Evolutionary conservation across 2,329 filamentous ascomycete genomes (phyloP), one percentile per base, ranked within the genome.

Genomic region (Xylariaceae sp.): DNA sequence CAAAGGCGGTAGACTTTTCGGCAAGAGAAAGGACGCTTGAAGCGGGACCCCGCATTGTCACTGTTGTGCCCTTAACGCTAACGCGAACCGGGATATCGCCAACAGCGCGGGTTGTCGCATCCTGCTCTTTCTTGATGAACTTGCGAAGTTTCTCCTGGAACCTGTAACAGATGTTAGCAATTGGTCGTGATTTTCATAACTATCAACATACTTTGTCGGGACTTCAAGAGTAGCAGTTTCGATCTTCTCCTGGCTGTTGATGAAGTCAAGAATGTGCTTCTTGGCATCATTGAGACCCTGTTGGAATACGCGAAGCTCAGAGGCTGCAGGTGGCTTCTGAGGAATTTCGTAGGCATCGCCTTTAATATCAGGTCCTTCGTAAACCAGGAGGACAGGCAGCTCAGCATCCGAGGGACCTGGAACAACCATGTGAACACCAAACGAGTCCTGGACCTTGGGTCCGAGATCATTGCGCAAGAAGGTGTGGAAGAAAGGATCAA

Each of bases 401-500:
- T 81, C 78, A 13, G 80, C 72, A 53, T 89, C 85, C 0, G 78
- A 72, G 8, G 82, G 74, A 17, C 88, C 84, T 0, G 89, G 89
- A 39, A 92, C 80, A 17, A 92, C 83, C 34, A 92, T 70, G 64
- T 88, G 86, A 10, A 93, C 89, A 63, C 89, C 88, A 65, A 83
- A 87, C 37, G 88, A 81, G 59, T 86, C 78, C 68, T 87, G 84
- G 53, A 93, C 79, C 57, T 80, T 80, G 3, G 82, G 81, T 37
- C 81, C 82, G 49, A 89, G 80, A 44, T 87, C 82, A 60, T 82
- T 84, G 59, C 82, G 82, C 52, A 93, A 77, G 70, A 90, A 87
- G 57, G 85, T 80, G 71, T 93, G 86, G 77, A 89, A 93, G 76
- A 94, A 92, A 1, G 88, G 83, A 67, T 94, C 88, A 30, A 94